Conservation (phyloP, 2,329 filamentous ascomycete species). For the Colletotrichum abscissum region DNA sequence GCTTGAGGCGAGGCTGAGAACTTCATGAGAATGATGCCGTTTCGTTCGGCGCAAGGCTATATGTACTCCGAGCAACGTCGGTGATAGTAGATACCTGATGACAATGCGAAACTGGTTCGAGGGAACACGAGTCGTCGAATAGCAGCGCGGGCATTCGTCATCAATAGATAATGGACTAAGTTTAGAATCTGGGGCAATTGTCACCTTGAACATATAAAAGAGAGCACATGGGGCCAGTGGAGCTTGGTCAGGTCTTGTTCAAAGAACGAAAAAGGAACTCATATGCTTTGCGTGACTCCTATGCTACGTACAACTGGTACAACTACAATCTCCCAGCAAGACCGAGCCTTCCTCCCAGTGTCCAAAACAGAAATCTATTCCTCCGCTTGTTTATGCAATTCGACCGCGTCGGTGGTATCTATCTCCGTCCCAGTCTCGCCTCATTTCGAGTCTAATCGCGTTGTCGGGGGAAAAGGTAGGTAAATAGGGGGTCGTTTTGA, state of each 20-base stretch:
- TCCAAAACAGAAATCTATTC: conserved; percentile 33
- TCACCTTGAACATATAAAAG: neutral
- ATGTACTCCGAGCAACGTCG: neutral
- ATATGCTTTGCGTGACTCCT: conserved; percentile 39
- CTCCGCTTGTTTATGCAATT: conserved; percentile 31
- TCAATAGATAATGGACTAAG: neutral
- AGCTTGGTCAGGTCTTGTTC: neutral
- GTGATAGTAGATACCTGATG: neutral
- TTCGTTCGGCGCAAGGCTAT: neutral
- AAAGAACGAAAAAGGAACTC: conserved; percentile 33
- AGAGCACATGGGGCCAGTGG: neutral
- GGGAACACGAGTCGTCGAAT: neutral
- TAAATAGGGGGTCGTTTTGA: conserved; percentile 1
- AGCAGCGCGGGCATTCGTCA: neutral
- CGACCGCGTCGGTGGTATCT: conserved; percentile 30
- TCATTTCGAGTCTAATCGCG: conserved; percentile 23
- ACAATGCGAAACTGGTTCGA: neutral
- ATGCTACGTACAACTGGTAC: conserved; percentile 38
- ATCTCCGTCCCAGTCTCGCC: conserved; percentile 20
- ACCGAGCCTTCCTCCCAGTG: conserved; percentile 28
- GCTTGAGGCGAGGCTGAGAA: neutral
- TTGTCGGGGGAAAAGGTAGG: neutral
- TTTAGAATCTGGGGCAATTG: neutral
- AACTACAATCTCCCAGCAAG: conserved; percentile 37
- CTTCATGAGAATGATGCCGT: neutral